These are phyloP conservation scores for Abelmoschus esculentus DNA, from an alignment of 345 rosid species.

Conservation along the genomic window DNA sequence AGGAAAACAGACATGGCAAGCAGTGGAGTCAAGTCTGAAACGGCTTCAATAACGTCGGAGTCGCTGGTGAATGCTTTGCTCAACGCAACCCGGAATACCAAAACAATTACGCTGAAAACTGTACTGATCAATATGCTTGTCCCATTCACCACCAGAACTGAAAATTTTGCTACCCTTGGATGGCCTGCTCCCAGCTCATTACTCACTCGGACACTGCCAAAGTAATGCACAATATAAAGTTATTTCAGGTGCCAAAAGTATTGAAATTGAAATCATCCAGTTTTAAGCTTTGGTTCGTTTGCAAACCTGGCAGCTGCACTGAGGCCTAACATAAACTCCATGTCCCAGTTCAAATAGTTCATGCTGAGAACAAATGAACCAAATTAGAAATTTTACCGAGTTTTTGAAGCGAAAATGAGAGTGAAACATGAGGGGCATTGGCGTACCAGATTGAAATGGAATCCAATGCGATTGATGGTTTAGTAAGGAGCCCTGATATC, in stretches of 20 bases:
- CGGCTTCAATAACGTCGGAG: constrained; percentile 9
- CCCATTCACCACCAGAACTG: not conserved
- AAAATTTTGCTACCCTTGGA: not conserved
- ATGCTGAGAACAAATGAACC: constrained; percentile 54
- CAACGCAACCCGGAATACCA: not conserved
- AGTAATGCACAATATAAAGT: not conserved
- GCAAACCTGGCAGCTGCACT: constrained; percentile 74
- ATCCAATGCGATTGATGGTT: constrained; percentile 67
- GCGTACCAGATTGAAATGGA: constrained; percentile 78
- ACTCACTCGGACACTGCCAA: not conserved
- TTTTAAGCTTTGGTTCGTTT: constrained; percentile 14
- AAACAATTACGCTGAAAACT: not conserved
- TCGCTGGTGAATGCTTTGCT: not conserved
- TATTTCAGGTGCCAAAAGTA: not conserved
- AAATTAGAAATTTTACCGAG: not conserved
- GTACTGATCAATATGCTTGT: not conserved
- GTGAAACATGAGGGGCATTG: not conserved
- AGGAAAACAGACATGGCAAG: constrained; percentile 78
- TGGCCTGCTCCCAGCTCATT: not conserved
- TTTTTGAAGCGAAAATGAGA: not conserved
- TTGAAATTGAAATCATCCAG: not conserved
- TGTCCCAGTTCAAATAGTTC: constrained; percentile 81
- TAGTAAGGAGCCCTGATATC: constrained; percentile 64
- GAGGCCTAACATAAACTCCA: constrained; percentile 84
- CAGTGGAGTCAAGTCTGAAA: constrained; percentile 57